Base-by-base conservation (phyloP, 2,329 filamentous ascomycete genomes). In the Chaetothyriales sp. region DNA sequence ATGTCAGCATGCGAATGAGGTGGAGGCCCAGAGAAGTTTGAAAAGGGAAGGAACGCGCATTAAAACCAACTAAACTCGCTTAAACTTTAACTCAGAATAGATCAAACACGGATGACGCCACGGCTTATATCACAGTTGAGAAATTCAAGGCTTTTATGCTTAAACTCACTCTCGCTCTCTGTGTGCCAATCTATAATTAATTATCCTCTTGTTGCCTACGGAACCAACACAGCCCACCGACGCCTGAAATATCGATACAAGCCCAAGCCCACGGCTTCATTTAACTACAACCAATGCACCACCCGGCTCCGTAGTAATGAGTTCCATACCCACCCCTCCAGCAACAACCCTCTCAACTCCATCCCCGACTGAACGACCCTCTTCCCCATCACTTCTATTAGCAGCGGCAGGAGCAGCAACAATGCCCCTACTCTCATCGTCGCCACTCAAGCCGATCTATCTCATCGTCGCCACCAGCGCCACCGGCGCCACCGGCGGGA, bases 401-500 rank as follows among this genome's bases (percentile, higher is more conserved):
- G 53, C 33, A 46, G 51, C 37, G 20, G 43, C 44, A 28, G 46
- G 28, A 47, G 28, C 43, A 46, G 47, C 47, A 40, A 19, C 44
- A 46, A 20, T 46, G 44, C 10, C 18, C 4, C 19, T 5, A 25
- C 20, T 28, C 20, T 47, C 46, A 25, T 18, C 22, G 13, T 52
- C 58, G 18, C 51, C 54, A 10, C 56, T 52, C 13, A 58, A 57
- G 48, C 59, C 58, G 22, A 55, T 62, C 51, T 62, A 62, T 50
- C 48, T 62, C 18, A 52, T 62, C 28, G 60, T 62, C 43, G 60
- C 60, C 10, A 57, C 55, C n/a, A 59, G 87, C 86, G 15, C 90
- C 85, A n/a, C 79, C 79, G 3, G 10, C 33, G 15, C 9, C 33
- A 66, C 85, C 92, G 59, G 87, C 86, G 15, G 90, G 85, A n/a